These are phyloP conservation scores for Rhododendron mucronatum DNA, from an alignment of 148 eudicot species.

Conservation along the genomic window DNA sequence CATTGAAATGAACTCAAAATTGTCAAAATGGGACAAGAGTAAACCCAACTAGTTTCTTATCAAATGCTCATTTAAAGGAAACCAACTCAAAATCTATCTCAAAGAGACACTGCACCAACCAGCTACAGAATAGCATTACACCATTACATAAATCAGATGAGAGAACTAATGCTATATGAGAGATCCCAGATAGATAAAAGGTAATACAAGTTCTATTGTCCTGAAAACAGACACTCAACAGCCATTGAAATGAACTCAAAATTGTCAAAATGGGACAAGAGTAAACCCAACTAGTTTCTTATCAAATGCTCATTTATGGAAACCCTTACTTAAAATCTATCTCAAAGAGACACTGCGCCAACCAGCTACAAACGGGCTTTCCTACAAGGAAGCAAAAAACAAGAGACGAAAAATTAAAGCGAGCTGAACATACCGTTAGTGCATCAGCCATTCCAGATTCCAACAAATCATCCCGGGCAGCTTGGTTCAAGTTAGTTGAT, in stretches of 20 bases:
- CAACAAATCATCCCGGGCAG: slow-evolving; percentile 54
- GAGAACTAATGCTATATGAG: background rate
- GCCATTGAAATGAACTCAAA: background rate
- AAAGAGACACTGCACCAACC: background rate
- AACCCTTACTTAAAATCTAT: background rate
- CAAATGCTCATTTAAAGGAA: background rate
- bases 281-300: background rate
- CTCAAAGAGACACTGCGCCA: background rate
- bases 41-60: background rate
- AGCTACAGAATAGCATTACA: background rate
- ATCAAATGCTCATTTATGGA: background rate
- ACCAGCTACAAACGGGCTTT: background rate
- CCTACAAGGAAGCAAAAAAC: background rate
- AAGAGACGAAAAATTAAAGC: background rate
- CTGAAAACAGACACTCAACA: background rate
- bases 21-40: no score
- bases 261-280: no score
- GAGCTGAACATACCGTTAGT: slow-evolving; percentile 28
- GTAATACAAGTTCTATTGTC: background rate
- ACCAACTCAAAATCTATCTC: background rate
- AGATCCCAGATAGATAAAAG: background rate
- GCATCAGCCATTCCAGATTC: slow-evolving; percentile 65
- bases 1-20: background rate
- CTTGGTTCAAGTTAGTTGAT: slow-evolving; percentile 37
- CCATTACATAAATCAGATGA: background rate